Base-by-base conservation (phyloP, 495 filamentous ascomycete species). In the Penicillium soppii region DNA sequence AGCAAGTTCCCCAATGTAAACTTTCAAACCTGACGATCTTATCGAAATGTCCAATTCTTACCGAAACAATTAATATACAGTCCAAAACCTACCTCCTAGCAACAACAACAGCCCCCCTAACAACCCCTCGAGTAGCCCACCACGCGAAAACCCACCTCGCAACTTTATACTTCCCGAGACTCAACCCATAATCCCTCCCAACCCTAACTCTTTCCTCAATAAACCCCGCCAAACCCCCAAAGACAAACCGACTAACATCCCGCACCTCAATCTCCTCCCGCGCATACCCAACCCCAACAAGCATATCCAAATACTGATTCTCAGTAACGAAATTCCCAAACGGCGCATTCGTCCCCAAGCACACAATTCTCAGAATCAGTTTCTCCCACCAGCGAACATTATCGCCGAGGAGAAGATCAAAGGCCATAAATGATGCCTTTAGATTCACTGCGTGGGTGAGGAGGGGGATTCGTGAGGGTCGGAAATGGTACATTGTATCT, bases 251-350 rank as follows among this genome's bases (percentile, higher is more conserved):
- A 3, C 75, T 72, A 39, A 80, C 50, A 63, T 80, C 76, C 29
- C 54, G 27, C n/a, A 79, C 70, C 37, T 57, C 54, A 52, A 80
- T 71, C 2, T 35, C 29, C 1, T 57, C 55, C 2, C 48, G 36
- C n/a, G 61, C 60, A 54, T 80, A 80, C 4, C 77, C 76, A 8
- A 67, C 66, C 15, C 23, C 22, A 22, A 68, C 52, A 8, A 72
- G 43, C 25, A 92, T 56, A 3, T 63, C 66, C 2, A 70, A 55
- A 58, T 94, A 90, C 52, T 88, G 77, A 0, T 72, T 75, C 13
- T 77, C 64, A 0, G 78, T 70, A 13, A 92, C 59, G 16, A 75
- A 59, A 47, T 74, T 76, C 1, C 56, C 40, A 23, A 63, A 76
- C 3, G 72, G 70, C 2, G 63, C 58, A 3, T 65, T 61, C 0